A percentile compares a stretch with the other conserved stretches of the same genome.
Conservation (phyloP, 371 early-diverging fungal genomes). For the Gilbertella persicaria region DNA sequence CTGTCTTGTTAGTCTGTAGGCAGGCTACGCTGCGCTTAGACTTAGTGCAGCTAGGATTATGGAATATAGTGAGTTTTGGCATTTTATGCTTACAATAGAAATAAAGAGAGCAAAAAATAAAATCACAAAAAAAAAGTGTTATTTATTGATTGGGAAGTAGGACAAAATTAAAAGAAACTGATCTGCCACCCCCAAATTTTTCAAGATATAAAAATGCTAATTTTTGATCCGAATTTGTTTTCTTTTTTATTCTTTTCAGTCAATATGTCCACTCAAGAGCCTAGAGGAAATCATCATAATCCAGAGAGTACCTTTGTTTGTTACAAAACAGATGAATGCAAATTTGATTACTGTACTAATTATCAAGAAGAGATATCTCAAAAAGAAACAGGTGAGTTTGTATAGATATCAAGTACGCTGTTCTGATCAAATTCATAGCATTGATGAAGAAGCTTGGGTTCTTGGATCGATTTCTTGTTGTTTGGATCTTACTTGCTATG, state of each 20-base stretch:
- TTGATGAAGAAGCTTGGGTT: conserved; percentile 35
- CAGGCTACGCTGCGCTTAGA: conserved; percentile 29
- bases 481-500: conserved; percentile 67
- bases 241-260: not conserved
- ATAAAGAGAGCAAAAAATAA: no score
- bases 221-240: not conserved
- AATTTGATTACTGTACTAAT: conserved; percentile 18
- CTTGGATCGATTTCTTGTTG: conserved; percentile 53
- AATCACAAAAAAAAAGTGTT: no score
- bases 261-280: not conserved
- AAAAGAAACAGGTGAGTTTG: not conserved
- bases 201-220: no score
- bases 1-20: conserved; percentile 32
- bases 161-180: no score
- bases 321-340: conserved; percentile 19
- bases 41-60: conserved; percentile 48
- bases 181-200: no score
- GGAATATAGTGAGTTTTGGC: conserved; percentile 31
- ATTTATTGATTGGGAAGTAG: no score
- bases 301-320: conserved; percentile 4
- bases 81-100: not conserved
- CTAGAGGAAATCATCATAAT: not conserved
- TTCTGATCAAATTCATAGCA: conserved; percentile 14
- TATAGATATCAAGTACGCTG: not conserved
- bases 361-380: not conserved